A percentile compares a stretch with the other conserved stretches of the same genome.
Evolutionary conservation across 2,329 filamentous ascomycete species (phyloP).

Genomic region (Basipetospora chlamydospora): DNA sequence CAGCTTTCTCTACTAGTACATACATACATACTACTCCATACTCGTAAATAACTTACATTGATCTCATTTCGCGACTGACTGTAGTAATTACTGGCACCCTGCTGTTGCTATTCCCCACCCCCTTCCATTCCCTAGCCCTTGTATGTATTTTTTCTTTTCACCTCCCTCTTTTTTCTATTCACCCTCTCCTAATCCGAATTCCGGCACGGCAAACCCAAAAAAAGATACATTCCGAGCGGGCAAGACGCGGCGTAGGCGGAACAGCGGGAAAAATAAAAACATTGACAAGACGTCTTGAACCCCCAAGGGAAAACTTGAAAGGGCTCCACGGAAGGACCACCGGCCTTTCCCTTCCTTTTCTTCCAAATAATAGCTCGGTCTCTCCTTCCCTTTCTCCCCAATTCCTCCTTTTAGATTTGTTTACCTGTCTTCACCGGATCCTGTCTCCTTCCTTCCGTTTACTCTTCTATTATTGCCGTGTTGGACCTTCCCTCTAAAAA

Average conservation of each 20-base stretch:
- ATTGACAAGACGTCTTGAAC: background rate
- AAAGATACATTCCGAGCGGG: slow-evolving; percentile 1
- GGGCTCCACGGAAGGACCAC: too few relatives aligned
- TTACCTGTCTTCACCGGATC: slow-evolving; percentile 7
- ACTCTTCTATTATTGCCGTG: slow-evolving; percentile 12
- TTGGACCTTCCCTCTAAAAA: slow-evolving; percentile 13
- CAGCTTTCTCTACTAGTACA: too few relatives aligned
- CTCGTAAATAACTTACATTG: too few relatives aligned
- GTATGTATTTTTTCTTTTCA: slow-evolving; percentile 10
- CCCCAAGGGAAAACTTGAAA: background rate
- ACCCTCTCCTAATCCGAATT: too few relatives aligned
- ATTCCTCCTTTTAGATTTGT: background rate
- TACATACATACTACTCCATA: too few relatives aligned
- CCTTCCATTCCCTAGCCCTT: slow-evolving; percentile 6
- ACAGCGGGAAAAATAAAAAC: background rate
- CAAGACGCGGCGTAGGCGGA: slow-evolving; percentile 5
- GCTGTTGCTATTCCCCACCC: slow-evolving; percentile 8
- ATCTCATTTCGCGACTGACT: too few relatives aligned
- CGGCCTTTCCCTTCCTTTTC: background rate
- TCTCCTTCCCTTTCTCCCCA: slow-evolving; percentile 3
- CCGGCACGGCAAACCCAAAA: slow-evolving; percentile 3
- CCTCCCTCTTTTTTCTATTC: too few relatives aligned
- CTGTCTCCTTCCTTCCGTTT: slow-evolving; percentile 7
- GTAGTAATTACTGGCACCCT: background rate
- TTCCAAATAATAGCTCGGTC: background rate